Conservation (phyloP, 1,284 basidiomycete genomes). For the Vanrija pseudolonga region DNA sequence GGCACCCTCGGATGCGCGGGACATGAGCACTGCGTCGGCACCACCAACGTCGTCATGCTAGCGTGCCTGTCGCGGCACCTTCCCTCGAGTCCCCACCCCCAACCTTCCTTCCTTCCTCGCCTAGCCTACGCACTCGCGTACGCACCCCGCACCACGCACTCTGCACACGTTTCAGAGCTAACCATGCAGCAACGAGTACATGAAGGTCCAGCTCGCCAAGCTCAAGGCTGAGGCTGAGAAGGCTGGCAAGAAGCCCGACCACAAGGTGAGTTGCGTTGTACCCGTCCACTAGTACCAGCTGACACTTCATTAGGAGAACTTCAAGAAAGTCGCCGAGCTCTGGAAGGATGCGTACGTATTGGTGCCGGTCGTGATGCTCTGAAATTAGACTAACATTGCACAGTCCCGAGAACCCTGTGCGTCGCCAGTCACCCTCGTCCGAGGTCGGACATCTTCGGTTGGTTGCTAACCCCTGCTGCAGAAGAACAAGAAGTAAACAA, state of each 20-base stretch:
- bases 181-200: conserved; percentile 42
- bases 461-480: conserved; percentile 10
- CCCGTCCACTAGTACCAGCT: neutral
- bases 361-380: neutral
- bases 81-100: neutral
- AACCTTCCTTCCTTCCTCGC: neutral
- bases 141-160: neutral
- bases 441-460: neutral
- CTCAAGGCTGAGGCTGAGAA: conserved; percentile 47
- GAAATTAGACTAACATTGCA: conserved; percentile 3
- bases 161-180: neutral
- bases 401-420: conserved; percentile 47
- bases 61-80: neutral
- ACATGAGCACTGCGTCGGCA: no score
- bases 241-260: conserved; percentile 40
- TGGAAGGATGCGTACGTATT: conserved; percentile 44
- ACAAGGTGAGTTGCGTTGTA: conserved; percentile 32
- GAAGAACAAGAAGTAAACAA: conserved; percentile 35
- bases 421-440: conserved; percentile 7
- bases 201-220: conserved; percentile 49
- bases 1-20: neutral
- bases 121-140: neutral
- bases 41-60: no score
- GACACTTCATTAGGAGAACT: conserved; percentile 31
- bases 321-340: conserved; percentile 42